These are phyloP conservation scores for Coemansia sp. DNA, from an alignment of 192 early-diverging fungal genomes.

Conservation along the genomic window DNA sequence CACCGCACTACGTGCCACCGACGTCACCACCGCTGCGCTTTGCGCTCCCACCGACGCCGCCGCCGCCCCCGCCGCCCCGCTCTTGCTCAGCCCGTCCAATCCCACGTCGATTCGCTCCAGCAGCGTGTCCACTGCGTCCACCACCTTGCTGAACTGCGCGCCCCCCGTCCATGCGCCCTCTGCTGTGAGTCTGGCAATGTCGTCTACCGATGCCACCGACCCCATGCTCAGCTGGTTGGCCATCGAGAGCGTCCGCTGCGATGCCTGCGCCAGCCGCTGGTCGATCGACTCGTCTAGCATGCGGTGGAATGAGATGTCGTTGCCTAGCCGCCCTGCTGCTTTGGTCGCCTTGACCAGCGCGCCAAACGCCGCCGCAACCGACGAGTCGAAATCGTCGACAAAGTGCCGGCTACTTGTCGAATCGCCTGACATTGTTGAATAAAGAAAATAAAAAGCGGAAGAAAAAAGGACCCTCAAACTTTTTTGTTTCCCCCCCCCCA, in stretches of 20 bases:
- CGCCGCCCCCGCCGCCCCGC: conserved; percentile 26
- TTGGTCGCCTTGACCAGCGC: conserved; percentile 61
- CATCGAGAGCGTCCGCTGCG: conserved; percentile 29
- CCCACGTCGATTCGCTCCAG: conserved; percentile 81
- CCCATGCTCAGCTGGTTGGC: conserved; percentile 33
- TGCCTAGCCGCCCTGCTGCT: conserved; percentile 58
- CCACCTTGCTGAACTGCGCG: conserved; percentile 62
- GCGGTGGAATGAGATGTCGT: conserved; percentile 61
- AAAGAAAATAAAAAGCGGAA: not conserved
- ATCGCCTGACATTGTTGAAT: no score
- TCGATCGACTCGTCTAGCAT: conserved; percentile 63
- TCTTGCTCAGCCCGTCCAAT: conserved; percentile 63
- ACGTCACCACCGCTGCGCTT: conserved; percentile 29
- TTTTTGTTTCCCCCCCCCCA: no score
- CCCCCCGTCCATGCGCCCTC: conserved; percentile 64
- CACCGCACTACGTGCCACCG: conserved; percentile 44
- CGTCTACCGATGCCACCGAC: conserved; percentile 32
- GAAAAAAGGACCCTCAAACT: no score
- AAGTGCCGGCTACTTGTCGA: no score
- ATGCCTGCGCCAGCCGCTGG: conserved; percentile 14
- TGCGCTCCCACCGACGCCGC: conserved; percentile 33
- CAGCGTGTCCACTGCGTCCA: conserved; percentile 76
- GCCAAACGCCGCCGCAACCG: conserved; percentile 26
- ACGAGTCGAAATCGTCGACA: conserved; percentile 23
- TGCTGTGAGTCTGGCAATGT: conserved; percentile 23